Base-by-base conservation (phyloP, 305 asterid species). In the Fraxinus xanthoxyloides region DNA sequence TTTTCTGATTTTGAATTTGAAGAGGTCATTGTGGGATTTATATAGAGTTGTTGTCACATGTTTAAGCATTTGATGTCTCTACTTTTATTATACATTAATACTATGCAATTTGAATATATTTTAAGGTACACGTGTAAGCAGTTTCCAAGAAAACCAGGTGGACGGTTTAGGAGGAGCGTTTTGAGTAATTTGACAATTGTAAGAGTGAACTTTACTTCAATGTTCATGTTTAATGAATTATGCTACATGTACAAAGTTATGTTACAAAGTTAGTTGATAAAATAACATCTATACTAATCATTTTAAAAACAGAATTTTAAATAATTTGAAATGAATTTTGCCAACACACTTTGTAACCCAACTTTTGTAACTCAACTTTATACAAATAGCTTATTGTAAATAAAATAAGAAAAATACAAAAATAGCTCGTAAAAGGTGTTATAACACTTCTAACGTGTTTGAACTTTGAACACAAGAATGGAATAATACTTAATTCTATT, bases 141-240 rank as follows among this genome's bases (percentile, higher is more conserved):
- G 86, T 40, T 89, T 87, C 89, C 35, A 79, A 72, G 88, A 65
- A 65, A 87, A 69, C 75, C 72, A 81, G 80, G 85, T 83, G 86
- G 85, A 59, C 70, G 67, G 79, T 85, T 65, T 81, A 36, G 61
- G 77, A 23, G 28, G 69, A 21, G 12, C 21, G 79, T 84, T 79
- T 75, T 67, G 77, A 82, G 84, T 75, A 88, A 84, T 65, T 48
- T 48, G 46, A 77, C 75, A 54, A 74, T 73, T 15, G 72, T 2
- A 59, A 51, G 81, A 30, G 32, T n/a, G 17, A 56, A 70, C 70
- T 65, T 72, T 77, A 77, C 70, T 61, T 59, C 31, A 19, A 61
- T 23, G 32, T 30, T 30, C 32, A n/a, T n/a, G n/a, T n/a, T n/a
- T n/a, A n/a, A n/a, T n/a, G n/a, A n/a, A n/a, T n/a, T n/a, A n/a